A percentile compares a stretch with the other conserved stretches of the same genome.
Evolutionary conservation across 805 yeast genomes (phyloP).

Genomic region (Pichia gijzeniarum): DNA sequence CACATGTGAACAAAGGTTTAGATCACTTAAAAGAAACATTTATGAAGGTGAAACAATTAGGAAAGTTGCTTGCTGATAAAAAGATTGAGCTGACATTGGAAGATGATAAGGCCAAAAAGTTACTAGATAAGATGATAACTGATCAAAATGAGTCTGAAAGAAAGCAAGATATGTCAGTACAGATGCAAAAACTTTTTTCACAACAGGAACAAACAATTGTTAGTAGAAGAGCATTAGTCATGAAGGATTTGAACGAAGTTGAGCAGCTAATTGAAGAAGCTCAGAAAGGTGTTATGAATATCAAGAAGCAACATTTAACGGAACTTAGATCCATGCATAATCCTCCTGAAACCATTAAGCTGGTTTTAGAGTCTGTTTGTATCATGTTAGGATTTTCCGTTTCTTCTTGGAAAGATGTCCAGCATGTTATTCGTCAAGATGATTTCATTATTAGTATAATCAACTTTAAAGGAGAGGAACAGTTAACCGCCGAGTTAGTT

Average conservation of each 20-base stretch:
- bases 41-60: constrained; percentile 57
- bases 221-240: constrained; percentile 46
- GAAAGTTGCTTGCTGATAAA: constrained; percentile 47
- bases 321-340: constrained; percentile 84
- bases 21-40: constrained; percentile 74
- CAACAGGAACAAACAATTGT: constrained; percentile 59
- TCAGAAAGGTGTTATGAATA: constrained; percentile 81
- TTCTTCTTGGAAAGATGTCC: constrained; percentile 75
- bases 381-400: constrained; percentile 67
- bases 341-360: constrained; percentile 83
- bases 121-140: constrained; percentile 66
- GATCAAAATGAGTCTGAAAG: constrained; percentile 93
- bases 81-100: constrained; percentile 44
- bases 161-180: constrained; percentile 76
- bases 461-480: constrained; percentile 55
- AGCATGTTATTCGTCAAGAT: constrained; percentile 70
- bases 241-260: constrained; percentile 61
- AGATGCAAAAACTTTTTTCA: constrained; percentile 62
- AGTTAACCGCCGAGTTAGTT: constrained; percentile 49
- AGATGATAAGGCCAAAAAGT: constrained; percentile 60
- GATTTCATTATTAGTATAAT: constrained; percentile 84
- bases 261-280: constrained; percentile 86
- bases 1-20: constrained; percentile 67
- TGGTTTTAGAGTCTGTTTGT: constrained; percentile 86
- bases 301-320: constrained; percentile 85